A percentile compares a stretch with the other conserved stretches of the same genome.
Conservation (phyloP, 257 asterid genomes). For the Solanum commersonii region DNA sequence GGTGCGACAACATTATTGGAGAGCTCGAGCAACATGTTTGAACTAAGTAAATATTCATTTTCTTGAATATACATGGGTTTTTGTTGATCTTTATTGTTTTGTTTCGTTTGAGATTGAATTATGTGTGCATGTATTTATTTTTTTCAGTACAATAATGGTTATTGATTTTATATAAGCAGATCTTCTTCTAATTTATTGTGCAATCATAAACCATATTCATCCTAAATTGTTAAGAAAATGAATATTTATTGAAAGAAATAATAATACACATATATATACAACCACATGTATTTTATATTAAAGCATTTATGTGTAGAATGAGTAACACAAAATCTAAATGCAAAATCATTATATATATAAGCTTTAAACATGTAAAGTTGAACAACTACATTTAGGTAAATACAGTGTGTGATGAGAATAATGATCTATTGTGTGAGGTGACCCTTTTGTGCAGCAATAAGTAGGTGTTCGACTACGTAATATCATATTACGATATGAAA, state of each 20-base stretch:
- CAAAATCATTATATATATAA: too few species aligned
- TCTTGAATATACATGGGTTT: neutral
- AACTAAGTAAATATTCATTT: slow-evolving; percentile 15
- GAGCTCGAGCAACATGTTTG: neutral
- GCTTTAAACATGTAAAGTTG: neutral
- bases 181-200: neutral
- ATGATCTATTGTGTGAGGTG: too few species aligned
- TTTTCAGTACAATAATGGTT: neutral
- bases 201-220: neutral
- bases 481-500: too few species aligned
- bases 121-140: neutral
- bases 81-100: neutral
- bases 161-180: neutral
- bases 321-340: neutral
- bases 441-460: too few species aligned
- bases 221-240: neutral
- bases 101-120: neutral
- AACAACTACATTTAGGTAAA: too few species aligned
- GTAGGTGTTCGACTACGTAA: too few species aligned
- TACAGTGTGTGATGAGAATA: too few species aligned
- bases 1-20: neutral
- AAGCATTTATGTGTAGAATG: neutral
- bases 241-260: too few species aligned
- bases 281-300: too few species aligned
- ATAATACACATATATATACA: too few species aligned